A percentile compares a stretch with the other conserved stretches of the same genome.
phyloP scores from a whole-genome alignment of 2,329 filamentous ascomycete genomes.

The Myriangium duriaei region DNA sequence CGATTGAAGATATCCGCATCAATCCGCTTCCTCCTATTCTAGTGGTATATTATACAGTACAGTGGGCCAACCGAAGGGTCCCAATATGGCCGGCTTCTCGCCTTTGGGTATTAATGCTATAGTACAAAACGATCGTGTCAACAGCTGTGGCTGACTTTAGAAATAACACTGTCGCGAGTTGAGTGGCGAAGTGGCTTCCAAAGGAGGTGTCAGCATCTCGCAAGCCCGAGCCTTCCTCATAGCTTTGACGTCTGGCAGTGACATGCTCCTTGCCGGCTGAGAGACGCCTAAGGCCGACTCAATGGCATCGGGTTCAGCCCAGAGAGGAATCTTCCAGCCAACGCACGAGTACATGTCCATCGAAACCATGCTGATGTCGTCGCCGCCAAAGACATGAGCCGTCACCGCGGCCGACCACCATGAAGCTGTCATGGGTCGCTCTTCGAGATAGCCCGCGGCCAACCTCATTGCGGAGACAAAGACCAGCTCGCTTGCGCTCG shows the following conservation, averaged over 20 bases:
- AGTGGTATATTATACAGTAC: too few species aligned
- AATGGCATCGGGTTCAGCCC: constrained; percentile 12
- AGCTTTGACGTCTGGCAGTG: not conserved
- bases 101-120: too few species aligned
- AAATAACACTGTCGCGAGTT: not conserved
- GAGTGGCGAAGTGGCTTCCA: not conserved
- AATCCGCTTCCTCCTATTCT: too few species aligned
- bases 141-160: too few species aligned
- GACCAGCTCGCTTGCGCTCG: constrained; percentile 14
- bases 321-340: constrained; percentile 18
- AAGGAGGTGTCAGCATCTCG: constrained; percentile 1
- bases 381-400: constrained; percentile 11
- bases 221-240: not conserved
- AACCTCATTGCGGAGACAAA: constrained; percentile 18
- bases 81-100: too few species aligned
- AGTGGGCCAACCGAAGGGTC: too few species aligned
- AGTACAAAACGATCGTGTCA: too few species aligned
- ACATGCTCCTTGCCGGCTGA: not conserved
- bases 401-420: constrained; percentile 18
- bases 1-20: too few species aligned
- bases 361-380: constrained; percentile 14
- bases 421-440: constrained; percentile 14
- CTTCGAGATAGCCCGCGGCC: constrained; percentile 18
- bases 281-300: constrained; percentile 4
- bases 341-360: constrained; percentile 15